Evolutionary conservation across 2,329 filamentous ascomycete species (phyloP).

Genomic region (Rhinocladiella similis): DNA sequence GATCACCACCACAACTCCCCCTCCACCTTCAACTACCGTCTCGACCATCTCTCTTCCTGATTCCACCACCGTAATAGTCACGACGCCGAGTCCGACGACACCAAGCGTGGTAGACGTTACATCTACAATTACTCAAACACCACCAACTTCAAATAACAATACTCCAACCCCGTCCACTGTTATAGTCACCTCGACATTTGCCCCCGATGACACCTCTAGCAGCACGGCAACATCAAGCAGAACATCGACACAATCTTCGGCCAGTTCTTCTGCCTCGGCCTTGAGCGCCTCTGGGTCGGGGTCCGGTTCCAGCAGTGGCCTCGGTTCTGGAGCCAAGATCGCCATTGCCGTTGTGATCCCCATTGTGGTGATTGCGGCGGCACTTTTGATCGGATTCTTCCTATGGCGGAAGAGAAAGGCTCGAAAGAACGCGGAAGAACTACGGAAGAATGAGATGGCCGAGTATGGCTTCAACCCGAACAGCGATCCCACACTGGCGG

Average conservation of each 20-base stretch:
- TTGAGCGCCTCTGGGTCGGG: constrained; percentile 16
- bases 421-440: constrained; percentile 79
- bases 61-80: constrained; percentile 21
- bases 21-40: constrained; percentile 31
- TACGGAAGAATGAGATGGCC: constrained; percentile 91
- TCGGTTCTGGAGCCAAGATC: constrained; percentile 65
- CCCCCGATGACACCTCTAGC: constrained; percentile 32
- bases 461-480: constrained; percentile 99
- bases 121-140: constrained; percentile 24
- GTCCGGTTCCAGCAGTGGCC: constrained; percentile 35
- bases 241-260: constrained; percentile 22
- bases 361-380: constrained; percentile 73
- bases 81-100: constrained; percentile 24
- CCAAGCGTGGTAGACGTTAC: constrained; percentile 28
- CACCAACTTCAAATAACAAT: constrained; percentile 19
- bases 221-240: constrained; percentile 20
- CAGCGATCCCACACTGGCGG: constrained; percentile 77
- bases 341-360: constrained; percentile 93
- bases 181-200: constrained; percentile 32
- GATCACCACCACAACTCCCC: constrained; percentile 22
- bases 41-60: constrained; percentile 27
- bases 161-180: constrained; percentile 26
- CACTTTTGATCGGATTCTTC: constrained; percentile 53
- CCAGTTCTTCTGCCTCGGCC: constrained; percentile 29
- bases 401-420: constrained; percentile 89